Percentiles rank a stretch among this genome's conserved stretches.
Evolutionary conservation across 148 eudicot genomes (phyloP).

Genomic region (Fallopia convolvulus): DNA sequence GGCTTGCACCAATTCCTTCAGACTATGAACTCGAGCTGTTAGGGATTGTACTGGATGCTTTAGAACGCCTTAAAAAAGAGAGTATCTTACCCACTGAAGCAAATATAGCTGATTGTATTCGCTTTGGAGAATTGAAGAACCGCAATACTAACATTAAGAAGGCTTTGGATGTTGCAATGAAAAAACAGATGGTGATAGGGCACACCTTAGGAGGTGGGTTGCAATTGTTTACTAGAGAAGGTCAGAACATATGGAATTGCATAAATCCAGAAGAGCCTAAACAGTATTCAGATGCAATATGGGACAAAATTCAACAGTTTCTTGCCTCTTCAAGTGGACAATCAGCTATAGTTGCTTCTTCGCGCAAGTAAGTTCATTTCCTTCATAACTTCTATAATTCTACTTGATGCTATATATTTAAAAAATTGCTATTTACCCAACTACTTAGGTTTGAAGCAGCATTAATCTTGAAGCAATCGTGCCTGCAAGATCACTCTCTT

Average conservation of each 20-base stretch:
- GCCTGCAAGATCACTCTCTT: conserved; percentile 52
- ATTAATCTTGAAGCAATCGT: conserved; percentile 45
- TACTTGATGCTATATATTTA: not conserved
- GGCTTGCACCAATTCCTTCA: conserved; percentile 29
- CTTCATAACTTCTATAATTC: not conserved
- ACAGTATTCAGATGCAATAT: conserved; percentile 38
- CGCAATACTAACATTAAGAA: conserved; percentile 49
- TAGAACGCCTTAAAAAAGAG: conserved; percentile 63
- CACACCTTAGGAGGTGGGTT: conserved; percentile 35
- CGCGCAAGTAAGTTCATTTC: conserved; percentile 48
- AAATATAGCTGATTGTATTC: conserved; percentile 68
- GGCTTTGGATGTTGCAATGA: conserved; percentile 36
- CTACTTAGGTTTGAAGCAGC: conserved; percentile 80
- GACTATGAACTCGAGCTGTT: conserved; percentile 69
- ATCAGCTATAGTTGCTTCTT: conserved; percentile 46
- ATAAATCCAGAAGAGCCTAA: conserved; percentile 57
- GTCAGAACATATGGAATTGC: conserved; percentile 64
- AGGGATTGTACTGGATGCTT: conserved; percentile 63
- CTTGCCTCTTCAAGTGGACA: conserved; percentile 54
- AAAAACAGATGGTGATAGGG: conserved; percentile 53
- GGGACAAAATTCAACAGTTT: conserved; percentile 65
- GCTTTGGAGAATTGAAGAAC: conserved; percentile 55
- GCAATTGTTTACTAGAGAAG: conserved; percentile 58
- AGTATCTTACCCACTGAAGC: conserved; percentile 61
- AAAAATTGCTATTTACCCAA: not conserved